phyloP scores from a whole-genome alignment of 2,329 filamentous ascomycete species.

The Aspergillus clavatus region DNA sequence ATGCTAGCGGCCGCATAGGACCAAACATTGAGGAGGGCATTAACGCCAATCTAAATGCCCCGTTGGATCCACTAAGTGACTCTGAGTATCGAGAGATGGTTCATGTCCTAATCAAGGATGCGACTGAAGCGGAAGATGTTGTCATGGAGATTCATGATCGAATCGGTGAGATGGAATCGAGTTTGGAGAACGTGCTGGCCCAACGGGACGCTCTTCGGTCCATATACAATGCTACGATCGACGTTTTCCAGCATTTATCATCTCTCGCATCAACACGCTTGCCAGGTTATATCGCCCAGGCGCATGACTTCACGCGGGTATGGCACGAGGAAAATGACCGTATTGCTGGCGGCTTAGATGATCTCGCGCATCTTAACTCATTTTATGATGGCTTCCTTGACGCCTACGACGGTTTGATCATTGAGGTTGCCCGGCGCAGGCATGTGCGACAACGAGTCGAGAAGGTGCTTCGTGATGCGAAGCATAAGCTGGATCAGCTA shows the following conservation, averaged over 20 bases:
- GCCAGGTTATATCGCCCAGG: slow-evolving; percentile 47
- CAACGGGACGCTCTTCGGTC: slow-evolving; percentile 56
- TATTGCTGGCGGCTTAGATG: slow-evolving; percentile 64
- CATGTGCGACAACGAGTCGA: slow-evolving; percentile 69
- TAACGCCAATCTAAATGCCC: slow-evolving; percentile 37
- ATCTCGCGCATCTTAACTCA: slow-evolving; percentile 70
- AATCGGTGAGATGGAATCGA: slow-evolving; percentile 69
- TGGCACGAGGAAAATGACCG: slow-evolving; percentile 72
- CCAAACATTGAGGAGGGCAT: slow-evolving; percentile 31
- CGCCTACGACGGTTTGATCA: slow-evolving; percentile 76
- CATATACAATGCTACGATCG: slow-evolving; percentile 54
- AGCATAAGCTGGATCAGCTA: slow-evolving; percentile 69
- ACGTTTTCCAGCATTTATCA: slow-evolving; percentile 63
- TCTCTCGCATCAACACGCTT: slow-evolving; percentile 61
- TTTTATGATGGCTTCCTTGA: slow-evolving; percentile 84
- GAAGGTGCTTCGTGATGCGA: slow-evolving; percentile 70
- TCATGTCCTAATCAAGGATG: slow-evolving; percentile 59
- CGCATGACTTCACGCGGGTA: slow-evolving; percentile 44
- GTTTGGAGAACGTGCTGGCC: slow-evolving; percentile 59
- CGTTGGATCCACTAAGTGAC: slow-evolving; percentile 65
- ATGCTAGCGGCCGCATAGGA: slow-evolving; percentile 33
- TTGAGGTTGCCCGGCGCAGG: slow-evolving; percentile 75
- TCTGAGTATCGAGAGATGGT: slow-evolving; percentile 80
- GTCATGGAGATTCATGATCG: slow-evolving; percentile 67
- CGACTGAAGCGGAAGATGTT: slow-evolving; percentile 58